These are phyloP conservation scores for Penicillium sp. DNA, from an alignment of 2,329 filamentous ascomycete species.

Conservation along the genomic window DNA sequence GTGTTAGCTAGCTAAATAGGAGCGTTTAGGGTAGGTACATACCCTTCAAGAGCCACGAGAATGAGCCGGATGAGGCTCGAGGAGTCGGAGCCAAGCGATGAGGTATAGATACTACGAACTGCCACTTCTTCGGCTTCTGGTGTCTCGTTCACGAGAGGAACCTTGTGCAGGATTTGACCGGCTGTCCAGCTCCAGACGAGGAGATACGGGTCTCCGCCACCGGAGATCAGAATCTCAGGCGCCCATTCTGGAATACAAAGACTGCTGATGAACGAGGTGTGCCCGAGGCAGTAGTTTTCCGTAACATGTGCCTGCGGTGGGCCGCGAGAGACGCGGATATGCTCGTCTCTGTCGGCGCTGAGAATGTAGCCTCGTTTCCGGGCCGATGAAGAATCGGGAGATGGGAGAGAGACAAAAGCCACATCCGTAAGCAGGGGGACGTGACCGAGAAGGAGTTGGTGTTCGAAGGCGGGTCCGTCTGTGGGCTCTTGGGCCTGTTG, in stretches of 20 bases:
- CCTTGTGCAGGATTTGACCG: constrained; percentile 37
- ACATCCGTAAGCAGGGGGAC: constrained; percentile 92
- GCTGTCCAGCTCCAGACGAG: constrained; percentile 81
- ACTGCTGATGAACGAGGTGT: constrained; percentile 81
- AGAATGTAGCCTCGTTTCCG: constrained; percentile 63
- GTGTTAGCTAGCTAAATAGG: constrained; percentile 25
- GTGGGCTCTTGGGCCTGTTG: constrained; percentile 38
- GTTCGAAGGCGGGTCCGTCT: constrained; percentile 63
- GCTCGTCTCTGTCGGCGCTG: constrained; percentile 74
- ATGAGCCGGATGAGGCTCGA: constrained; percentile 35
- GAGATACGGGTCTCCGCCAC: constrained; percentile 80
- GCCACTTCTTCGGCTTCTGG: constrained; percentile 40
- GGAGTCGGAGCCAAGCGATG: constrained; percentile 26
- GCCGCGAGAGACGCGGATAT: constrained; percentile 85
- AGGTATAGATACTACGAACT: constrained; percentile 59
- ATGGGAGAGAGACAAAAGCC: constrained; percentile 53
- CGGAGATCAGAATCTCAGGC: constrained; percentile 74
- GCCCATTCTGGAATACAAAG: constrained; percentile 67
- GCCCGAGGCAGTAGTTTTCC: constrained; percentile 86
- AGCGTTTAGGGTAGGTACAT: constrained; percentile 34
- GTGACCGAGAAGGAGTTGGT: constrained; percentile 83
- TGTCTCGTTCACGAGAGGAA: constrained; percentile 31
- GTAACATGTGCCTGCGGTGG: constrained; percentile 85
- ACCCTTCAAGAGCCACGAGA: constrained; percentile 65
- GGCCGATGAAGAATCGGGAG: constrained; percentile 48